Evolutionary conservation across 805 yeast species (phyloP), one percentile per base, ranked within the genome.

Genomic region (Nakazawaea sp.): DNA sequence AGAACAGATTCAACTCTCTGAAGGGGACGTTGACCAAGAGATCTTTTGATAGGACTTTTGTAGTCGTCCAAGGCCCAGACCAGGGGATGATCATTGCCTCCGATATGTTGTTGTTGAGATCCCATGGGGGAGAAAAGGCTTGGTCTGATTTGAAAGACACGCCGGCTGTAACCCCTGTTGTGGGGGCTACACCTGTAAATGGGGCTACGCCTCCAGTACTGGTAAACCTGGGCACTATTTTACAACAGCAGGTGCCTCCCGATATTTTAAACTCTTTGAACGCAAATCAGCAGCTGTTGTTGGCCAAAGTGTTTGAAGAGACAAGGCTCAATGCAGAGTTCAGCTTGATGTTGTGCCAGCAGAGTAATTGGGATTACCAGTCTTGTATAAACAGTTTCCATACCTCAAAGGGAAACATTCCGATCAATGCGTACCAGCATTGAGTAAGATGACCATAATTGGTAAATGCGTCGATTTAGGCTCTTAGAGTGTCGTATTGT

Each of bases 1-100:
- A 42, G 32, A 48, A 51, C 12, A 47, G 58, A 51, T 42, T 58
- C 54, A 46, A 47, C 11, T 33, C 52, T 5, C 45, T 55, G 32
- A 34, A 49, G 11, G 54, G 59, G 16, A 55, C 68, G 21, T 59
- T 80, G 25, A 62, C 73, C 4, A 68, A 67, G 46, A 81, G 92
- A 53, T 76, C 92, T 8, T 92, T 92, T 57, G 98, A 92, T 56
- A 71, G 98, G 52, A 69, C 81, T 1, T 78, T 92, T 53, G 66
- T 85, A n/a, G 63, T 84, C 18, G 79, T 88, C 2, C 80, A 79
- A 2, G 81, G 80, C 11, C 72, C 78, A 13, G 70, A 71, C 40
- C 83, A 88, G 4, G 62, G 75, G 21, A 75, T 86, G 64, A 64
- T 87, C n/a, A 77, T 92, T 21, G 96, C 95, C 12, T 81, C 94